These are phyloP conservation scores for Fusarium tjaetaba DNA, from an alignment of 2,329 filamentous ascomycete species.

Conservation along the genomic window DNA sequence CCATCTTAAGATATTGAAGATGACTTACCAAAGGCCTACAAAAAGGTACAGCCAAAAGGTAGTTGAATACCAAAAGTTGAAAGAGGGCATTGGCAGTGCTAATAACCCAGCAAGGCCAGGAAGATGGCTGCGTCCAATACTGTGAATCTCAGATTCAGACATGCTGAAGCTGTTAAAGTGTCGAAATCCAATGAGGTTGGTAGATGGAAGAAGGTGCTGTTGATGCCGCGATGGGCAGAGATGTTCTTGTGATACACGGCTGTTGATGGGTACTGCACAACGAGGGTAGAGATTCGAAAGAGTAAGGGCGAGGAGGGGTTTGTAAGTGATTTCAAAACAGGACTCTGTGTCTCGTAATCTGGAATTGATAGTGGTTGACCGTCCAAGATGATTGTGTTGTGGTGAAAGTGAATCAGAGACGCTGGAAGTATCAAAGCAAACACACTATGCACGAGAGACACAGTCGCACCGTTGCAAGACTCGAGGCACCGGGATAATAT, in stretches of 20 bases:
- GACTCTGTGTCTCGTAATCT: constrained; percentile 28
- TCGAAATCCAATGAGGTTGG: constrained; percentile 27
- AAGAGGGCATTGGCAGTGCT: constrained; percentile 34
- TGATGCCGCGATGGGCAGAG: constrained; percentile 21
- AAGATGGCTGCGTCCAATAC: constrained; percentile 18
- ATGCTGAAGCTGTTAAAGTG: constrained; percentile 30
- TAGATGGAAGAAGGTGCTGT: constrained; percentile 33
- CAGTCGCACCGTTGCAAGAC: constrained; percentile 35
- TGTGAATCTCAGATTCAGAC: constrained; percentile 32
- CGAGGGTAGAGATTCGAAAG: constrained; percentile 11
- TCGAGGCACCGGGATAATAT: constrained; percentile 40
- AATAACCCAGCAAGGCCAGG: constrained; percentile 30
- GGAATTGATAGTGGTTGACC: constrained; percentile 38
- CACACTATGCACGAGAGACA: constrained; percentile 43
- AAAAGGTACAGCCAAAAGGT: constrained; percentile 59
- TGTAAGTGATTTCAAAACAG: constrained; percentile 20
- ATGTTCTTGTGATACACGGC: constrained; percentile 21
- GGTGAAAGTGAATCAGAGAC: constrained; percentile 41
- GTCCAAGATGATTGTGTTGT: constrained; percentile 26
- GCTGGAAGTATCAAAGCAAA: constrained; percentile 42
- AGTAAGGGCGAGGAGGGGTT: constrained; percentile 24
- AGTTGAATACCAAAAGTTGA: constrained; percentile 54
- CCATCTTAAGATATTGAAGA: background rate
- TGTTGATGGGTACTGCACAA: constrained; percentile 15
- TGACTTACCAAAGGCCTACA: constrained; percentile 58